These are phyloP conservation scores for Colletotrichum somersetense DNA, from an alignment of 2,329 filamentous ascomycete species.

Conservation along the genomic window DNA sequence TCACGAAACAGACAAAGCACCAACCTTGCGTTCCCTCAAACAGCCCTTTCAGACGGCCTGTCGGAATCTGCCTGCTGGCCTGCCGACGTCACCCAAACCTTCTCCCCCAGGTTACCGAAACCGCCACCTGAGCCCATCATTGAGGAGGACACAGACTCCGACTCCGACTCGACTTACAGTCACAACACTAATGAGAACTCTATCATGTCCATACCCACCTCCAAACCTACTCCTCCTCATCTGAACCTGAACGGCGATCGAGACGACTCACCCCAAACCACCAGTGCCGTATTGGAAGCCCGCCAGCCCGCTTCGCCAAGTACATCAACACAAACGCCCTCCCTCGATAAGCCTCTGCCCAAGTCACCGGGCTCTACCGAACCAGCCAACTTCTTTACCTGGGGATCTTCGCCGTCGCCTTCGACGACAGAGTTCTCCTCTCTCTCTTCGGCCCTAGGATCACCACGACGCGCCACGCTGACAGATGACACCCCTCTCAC, in stretches of 20 bases:
- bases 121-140: conserved; percentile 44
- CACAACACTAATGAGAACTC: conserved; percentile 54
- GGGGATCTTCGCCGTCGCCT: conserved; percentile 61
- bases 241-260: conserved; percentile 60
- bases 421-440: conserved; percentile 66
- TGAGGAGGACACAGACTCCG: conserved; percentile 52
- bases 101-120: conserved; percentile 40
- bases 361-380: conserved; percentile 65
- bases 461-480: conserved; percentile 54
- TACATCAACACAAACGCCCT: conserved; percentile 47
- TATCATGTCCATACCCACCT: conserved; percentile 63
- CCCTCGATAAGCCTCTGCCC: conserved; percentile 67
- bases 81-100: conserved; percentile 53
- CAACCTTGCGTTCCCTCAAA: conserved; percentile 60
- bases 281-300: conserved; percentile 43
- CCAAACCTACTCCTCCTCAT: conserved; percentile 65
- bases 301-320: conserved; percentile 23
- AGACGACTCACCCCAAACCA: conserved; percentile 44
- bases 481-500: conserved; percentile 55
- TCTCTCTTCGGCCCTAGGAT: conserved; percentile 63
- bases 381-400: conserved; percentile 67
- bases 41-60: conserved; percentile 56
- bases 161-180: conserved; percentile 50
- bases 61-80: conserved; percentile 60
- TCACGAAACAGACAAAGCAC: conserved; percentile 56